phyloP scores from a whole-genome alignment of 1,139 yeast genomes.

The Chernovozyma sophiae-reginae region DNA sequence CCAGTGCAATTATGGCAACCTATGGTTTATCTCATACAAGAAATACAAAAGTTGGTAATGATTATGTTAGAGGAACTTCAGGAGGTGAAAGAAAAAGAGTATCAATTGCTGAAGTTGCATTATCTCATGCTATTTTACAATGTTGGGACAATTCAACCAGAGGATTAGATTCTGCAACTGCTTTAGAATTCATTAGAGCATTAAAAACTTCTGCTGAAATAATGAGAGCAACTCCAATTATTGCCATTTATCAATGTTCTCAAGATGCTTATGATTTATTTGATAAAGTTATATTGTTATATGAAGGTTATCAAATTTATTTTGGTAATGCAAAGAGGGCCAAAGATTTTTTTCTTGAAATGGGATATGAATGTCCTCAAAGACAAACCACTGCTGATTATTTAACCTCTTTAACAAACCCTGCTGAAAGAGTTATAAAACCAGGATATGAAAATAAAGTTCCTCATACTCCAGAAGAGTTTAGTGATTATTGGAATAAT shows the following conservation, averaged over 20 bases:
- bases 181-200: slow-evolving; percentile 67
- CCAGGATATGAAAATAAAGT: slow-evolving; percentile 43
- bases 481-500: slow-evolving; percentile 21
- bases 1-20: slow-evolving; percentile 39
- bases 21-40: slow-evolving; percentile 35
- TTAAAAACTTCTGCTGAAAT: slow-evolving; percentile 60
- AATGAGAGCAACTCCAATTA: slow-evolving; percentile 58
- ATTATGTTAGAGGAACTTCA: slow-evolving; percentile 34
- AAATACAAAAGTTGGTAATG: slow-evolving; percentile 33
- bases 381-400: slow-evolving; percentile 85
- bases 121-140: slow-evolving; percentile 35
- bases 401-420: slow-evolving; percentile 73
- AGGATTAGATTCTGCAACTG: slow-evolving; percentile 59
- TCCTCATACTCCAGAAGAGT: slow-evolving; percentile 24
- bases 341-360: slow-evolving; percentile 36
- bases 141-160: slow-evolving; percentile 66
- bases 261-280: slow-evolving; percentile 60
- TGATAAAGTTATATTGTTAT: slow-evolving; percentile 39
- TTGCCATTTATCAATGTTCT: slow-evolving; percentile 80
- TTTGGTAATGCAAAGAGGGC: slow-evolving; percentile 37
- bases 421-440: slow-evolving; percentile 55
- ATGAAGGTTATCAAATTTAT: slow-evolving; percentile 42
- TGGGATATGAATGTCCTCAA: slow-evolving; percentile 59
- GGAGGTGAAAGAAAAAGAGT: slow-evolving; percentile 46
- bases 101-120: slow-evolving; percentile 39